Base-by-base conservation (phyloP, 2,329 filamentous ascomycete species). In the Pseudocercospora macadamiae region DNA sequence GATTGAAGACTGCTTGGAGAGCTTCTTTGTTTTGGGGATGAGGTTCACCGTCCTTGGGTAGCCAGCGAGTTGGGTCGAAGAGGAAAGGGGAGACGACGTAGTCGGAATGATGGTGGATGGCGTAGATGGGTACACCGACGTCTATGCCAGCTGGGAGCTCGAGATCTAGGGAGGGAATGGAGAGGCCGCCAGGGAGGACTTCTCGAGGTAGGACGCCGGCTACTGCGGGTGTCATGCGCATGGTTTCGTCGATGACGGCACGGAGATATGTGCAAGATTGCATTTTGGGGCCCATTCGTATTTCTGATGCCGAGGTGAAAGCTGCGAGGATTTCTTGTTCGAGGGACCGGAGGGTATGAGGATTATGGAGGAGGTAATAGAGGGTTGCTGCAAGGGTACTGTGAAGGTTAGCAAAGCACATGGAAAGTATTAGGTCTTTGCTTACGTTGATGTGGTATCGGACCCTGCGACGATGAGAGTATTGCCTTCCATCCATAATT, bases 1-100 rank as follows among this genome's bases (percentile, higher is more conserved):
- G 88, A 62, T 87, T 91, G 74, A 90, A 93, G 0, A 89, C 89
- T 30, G 80, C 81, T 51, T 88, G 83, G 3, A 67, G 57, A 14
- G 64, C 61, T 1, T 64, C 58, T 18, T 39, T 47, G 30, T 64
- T 54, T 26, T 66, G 63, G 0, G 58, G 36, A 39, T 67, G 60
- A 0, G 53, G 59, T 19, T 30, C 51, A 9, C 10, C 42, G 10
- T 53, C 54, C 1, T 32, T 26, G 51, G 25, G 36, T 0, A 72
- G 53, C 69, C 68, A 73, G 16, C 71, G 61, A 18, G 64, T 61
- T 6, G 71, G 71, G 14, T 63, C 48, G 65, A 66, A 73, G 4
- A 44, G 54, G 54, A 68, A 71, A 0, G 71, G 67, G 1, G 63
- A 57, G 3, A 61, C 51, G 54, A 71, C 72, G 55, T 70, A 71